A percentile compares a stretch with the other conserved stretches of the same genome.
phyloP scores from a whole-genome alignment of 257 asterid species.

The Cordia subcordata region DNA sequence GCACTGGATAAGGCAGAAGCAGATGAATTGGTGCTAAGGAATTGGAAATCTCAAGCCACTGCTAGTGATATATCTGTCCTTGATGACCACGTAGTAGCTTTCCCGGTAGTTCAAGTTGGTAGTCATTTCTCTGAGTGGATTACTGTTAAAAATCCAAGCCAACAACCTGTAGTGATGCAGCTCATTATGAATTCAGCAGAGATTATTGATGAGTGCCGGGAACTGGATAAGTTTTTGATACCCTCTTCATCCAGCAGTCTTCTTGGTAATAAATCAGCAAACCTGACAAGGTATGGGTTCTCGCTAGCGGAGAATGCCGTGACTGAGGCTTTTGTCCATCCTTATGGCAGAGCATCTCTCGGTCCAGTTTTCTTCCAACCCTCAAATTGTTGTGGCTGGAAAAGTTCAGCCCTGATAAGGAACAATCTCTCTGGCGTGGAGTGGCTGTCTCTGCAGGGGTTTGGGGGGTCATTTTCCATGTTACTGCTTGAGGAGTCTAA shows the following conservation, averaged over 20 bases:
- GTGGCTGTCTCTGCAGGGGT: conserved; percentile 71
- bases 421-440: conserved; percentile 91
- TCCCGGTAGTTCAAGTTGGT: conserved; percentile 65
- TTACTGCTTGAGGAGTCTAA: conserved; percentile 59
- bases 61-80: conserved; percentile 48
- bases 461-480: conserved; percentile 70
- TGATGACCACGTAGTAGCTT: conserved; percentile 43
- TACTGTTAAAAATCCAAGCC: conserved; percentile 65
- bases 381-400: conserved; percentile 79
- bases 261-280: conserved; percentile 36
- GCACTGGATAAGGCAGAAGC: conserved; percentile 45
- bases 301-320: conserved; percentile 68
- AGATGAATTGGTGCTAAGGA: conserved; percentile 50
- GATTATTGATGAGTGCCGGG: conserved; percentile 57
- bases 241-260: conserved; percentile 46
- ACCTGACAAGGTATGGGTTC: conserved; percentile 71
- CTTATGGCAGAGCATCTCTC: conserved; percentile 50
- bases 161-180: conserved; percentile 61
- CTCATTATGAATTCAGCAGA: conserved; percentile 75
- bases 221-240: conserved; percentile 36
- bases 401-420: conserved; percentile 72
- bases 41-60: conserved; percentile 85
- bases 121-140: conserved; percentile 56
- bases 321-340: conserved; percentile 76
- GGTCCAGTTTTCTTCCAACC: conserved; percentile 93